Conservation (phyloP, 2,329 filamentous ascomycete species). For the Pseudogymnoascus sp. region DNA sequence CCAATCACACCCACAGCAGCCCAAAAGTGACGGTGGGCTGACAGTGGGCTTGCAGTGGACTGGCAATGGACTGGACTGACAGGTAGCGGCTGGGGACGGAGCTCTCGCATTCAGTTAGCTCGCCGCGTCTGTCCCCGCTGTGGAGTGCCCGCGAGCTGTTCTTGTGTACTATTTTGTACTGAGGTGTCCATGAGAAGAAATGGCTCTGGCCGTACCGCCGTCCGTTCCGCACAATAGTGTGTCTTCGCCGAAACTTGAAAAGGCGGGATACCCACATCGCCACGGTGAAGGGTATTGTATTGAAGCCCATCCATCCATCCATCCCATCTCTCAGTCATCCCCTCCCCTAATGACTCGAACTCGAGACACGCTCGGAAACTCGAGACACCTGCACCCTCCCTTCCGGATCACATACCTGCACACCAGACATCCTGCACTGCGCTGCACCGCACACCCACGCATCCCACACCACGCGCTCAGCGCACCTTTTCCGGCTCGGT, state of each 20-base stretch:
- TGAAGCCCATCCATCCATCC: neutral
- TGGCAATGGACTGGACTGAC: neutral
- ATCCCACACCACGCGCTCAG: neutral
- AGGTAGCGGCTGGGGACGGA: neutral
- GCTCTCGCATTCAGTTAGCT: neutral
- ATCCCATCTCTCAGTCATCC: neutral
- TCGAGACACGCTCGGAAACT: neutral
- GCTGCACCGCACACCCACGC: neutral
- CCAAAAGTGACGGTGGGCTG: neutral
- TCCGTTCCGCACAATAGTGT: neutral
- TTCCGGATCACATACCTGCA: neutral
- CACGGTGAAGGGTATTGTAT: neutral
- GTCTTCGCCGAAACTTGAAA: neutral
- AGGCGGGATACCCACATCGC: neutral
- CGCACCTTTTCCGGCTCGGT: neutral
- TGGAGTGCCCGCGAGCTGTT: neutral
- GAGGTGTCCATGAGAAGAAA: neutral
- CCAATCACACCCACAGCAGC: neutral
- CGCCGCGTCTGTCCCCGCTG: neutral
- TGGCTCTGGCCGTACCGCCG: neutral
- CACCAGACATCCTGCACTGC: neutral
- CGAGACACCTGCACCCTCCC: neutral
- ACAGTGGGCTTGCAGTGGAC: neutral
- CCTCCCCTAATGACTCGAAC: neutral
- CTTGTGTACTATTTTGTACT: neutral